Evolutionary conservation across 371 early-diverging fungal genomes (phyloP).

Genomic region (Syncephalastrum racemosum): DNA sequence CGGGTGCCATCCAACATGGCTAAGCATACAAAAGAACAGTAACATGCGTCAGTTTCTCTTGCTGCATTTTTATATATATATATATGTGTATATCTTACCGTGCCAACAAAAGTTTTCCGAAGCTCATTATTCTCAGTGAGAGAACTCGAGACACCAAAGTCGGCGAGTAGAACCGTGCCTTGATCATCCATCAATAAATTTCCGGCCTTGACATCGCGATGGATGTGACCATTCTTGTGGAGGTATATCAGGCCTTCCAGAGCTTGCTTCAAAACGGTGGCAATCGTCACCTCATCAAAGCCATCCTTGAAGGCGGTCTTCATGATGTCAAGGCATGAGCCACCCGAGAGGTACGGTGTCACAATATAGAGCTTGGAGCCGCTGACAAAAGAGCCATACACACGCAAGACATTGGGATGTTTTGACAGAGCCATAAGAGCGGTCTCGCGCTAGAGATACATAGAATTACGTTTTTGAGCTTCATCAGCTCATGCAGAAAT

Average conservation of each 20-base stretch:
- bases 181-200: constrained; percentile 83
- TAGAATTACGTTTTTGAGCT: neutral
- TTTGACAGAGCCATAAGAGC: constrained; percentile 85
- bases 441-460: constrained; percentile 67
- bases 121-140: constrained; percentile 70
- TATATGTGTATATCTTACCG: constrained; percentile 17
- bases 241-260: constrained; percentile 86
- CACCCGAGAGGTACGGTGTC: constrained; percentile 80
- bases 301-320: constrained; percentile 79
- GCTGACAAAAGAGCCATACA: constrained; percentile 80
- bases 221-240: constrained; percentile 84
- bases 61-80: neutral
- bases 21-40: constrained; percentile 1
- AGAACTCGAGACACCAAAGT: constrained; percentile 86
- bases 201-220: constrained; percentile 90
- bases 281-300: constrained; percentile 78
- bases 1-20: constrained; percentile 92
- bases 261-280: constrained; percentile 81
- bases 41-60: neutral
- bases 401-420: constrained; percentile 82
- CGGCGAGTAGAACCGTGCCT: constrained; percentile 83
- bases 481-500: neutral
- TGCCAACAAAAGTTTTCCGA: constrained; percentile 73
- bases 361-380: constrained; percentile 81
- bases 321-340: constrained; percentile 91